Conservation (phyloP, 768 basidiomycete species). For the Leccinum broughii region DNA sequence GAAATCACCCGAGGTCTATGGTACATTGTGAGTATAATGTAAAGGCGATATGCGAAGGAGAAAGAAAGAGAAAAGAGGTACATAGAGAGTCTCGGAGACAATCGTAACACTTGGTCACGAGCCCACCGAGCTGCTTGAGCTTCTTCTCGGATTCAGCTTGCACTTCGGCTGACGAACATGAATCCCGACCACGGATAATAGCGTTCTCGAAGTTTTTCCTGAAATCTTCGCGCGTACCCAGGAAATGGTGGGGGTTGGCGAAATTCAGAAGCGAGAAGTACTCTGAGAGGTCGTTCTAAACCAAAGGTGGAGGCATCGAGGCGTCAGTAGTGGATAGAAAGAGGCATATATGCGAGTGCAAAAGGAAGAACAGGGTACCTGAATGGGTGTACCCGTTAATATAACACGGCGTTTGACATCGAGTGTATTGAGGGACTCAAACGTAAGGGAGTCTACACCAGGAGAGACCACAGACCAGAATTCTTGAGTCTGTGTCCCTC, state of each 20-base stretch:
- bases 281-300: constrained; percentile 88
- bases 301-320: neutral
- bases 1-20: too few species aligned
- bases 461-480: constrained; percentile 55
- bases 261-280: constrained; percentile 94
- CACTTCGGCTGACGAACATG: constrained; percentile 74
- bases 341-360: constrained; percentile 8
- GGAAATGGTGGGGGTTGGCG: constrained; percentile 79
- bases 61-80: too few species aligned
- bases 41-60: too few species aligned
- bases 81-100: too few species aligned
- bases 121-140: constrained; percentile 83
- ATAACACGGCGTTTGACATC: constrained; percentile 91
- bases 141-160: constrained; percentile 87
- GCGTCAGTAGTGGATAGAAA: neutral
- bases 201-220: constrained; percentile 92
- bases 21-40: too few species aligned
- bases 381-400: constrained; percentile 91
- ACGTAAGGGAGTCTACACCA: constrained; percentile 76
- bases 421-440: constrained; percentile 76
- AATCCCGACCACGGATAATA: constrained; percentile 89
- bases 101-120: constrained; percentile 62
- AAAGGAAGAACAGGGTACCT: constrained; percentile 42
- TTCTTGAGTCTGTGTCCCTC: constrained; percentile 98
- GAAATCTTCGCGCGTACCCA: constrained; percentile 88